phyloP scores from a whole-genome alignment of 2,329 filamentous ascomycete genomes.

The Thelonectria rubi region DNA sequence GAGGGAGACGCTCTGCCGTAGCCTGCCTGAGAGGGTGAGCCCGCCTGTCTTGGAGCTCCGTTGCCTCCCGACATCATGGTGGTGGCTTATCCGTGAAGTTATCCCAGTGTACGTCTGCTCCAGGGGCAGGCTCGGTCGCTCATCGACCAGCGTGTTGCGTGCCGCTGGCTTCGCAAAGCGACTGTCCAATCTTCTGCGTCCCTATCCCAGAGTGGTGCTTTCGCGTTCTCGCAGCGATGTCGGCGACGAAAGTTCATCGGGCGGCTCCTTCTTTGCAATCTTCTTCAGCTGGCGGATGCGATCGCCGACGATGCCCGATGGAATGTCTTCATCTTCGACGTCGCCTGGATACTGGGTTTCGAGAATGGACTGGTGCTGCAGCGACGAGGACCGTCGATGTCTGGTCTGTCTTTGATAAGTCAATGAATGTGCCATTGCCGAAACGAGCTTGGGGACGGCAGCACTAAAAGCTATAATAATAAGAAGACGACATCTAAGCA shows the following conservation, averaged over 20 bases:
- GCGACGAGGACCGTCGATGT: slow-evolving; percentile 13
- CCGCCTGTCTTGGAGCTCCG: slow-evolving; percentile 2
- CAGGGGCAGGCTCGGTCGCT: slow-evolving; percentile 28
- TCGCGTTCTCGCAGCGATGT: slow-evolving; percentile 36
- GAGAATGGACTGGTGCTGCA: slow-evolving; percentile 18
- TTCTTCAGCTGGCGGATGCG: slow-evolving; percentile 44
- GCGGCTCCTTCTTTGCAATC: slow-evolving; percentile 29
- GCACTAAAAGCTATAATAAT: slow-evolving; percentile 21
- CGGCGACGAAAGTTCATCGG: slow-evolving; percentile 11
- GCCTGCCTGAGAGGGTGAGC: slow-evolving; percentile 8
- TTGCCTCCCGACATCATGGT: neutral
- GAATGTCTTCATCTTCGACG: slow-evolving; percentile 30
- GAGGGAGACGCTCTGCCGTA: slow-evolving; percentile 26
- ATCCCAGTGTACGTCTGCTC: slow-evolving; percentile 36
- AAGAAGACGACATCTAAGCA: slow-evolving; percentile 21
- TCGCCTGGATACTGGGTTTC: slow-evolving; percentile 10
- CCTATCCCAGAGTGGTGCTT: slow-evolving; percentile 42
- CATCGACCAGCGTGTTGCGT: slow-evolving; percentile 37
- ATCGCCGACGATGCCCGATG: slow-evolving; percentile 41
- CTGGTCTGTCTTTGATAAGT: slow-evolving; percentile 15
- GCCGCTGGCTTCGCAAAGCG: slow-evolving; percentile 41
- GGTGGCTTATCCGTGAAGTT: slow-evolving; percentile 25
- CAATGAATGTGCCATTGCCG: slow-evolving; percentile 29
- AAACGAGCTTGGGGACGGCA: slow-evolving; percentile 8
- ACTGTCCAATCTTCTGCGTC: slow-evolving; percentile 39